Percentiles rank a stretch among this genome's conserved stretches.
These are phyloP conservation scores for Malus hybrid DNA, from an alignment of 331 rosid species.

Conservation along the genomic window DNA sequence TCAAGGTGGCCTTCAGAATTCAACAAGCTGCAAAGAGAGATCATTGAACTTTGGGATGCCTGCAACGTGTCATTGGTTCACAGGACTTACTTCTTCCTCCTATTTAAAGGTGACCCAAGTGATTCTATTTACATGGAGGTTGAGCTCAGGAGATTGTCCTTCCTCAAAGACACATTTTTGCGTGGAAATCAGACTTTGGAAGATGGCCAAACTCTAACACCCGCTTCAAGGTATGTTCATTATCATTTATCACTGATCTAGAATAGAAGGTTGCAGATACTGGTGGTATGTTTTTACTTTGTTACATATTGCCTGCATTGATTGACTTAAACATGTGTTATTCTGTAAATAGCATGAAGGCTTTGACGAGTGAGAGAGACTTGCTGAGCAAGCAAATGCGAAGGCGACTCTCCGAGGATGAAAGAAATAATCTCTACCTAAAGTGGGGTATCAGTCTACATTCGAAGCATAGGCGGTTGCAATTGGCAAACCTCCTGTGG, in stretches of 20 bases:
- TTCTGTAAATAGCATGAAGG: constrained; percentile 39
- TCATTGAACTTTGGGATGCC: constrained; percentile 76
- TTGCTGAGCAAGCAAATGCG: constrained; percentile 74
- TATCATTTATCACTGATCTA: background rate
- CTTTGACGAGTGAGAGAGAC: constrained; percentile 68
- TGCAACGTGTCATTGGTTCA: constrained; percentile 86
- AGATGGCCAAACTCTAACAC: constrained; percentile 54
- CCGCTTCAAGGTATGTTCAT: constrained; percentile 46
- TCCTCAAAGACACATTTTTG: constrained; percentile 54
- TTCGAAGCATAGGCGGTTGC: constrained; percentile 62
- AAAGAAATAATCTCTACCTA: constrained; percentile 47
- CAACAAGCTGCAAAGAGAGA: constrained; percentile 67
- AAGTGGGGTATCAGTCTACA: constrained; percentile 63
- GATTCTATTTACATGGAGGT: constrained; percentile 92
- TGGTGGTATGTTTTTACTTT: background rate
- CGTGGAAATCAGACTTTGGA: constrained; percentile 44
- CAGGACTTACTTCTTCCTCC: constrained; percentile 91
- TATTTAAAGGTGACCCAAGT: constrained; percentile 71
- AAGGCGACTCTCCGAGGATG: constrained; percentile 45
- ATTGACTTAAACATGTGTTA: background rate
- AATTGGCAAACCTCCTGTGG: constrained; percentile 67
- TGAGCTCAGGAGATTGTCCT: constrained; percentile 74
- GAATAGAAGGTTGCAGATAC: background rate
- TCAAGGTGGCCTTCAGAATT: constrained; percentile 78
- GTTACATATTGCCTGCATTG: background rate